Evolutionary conservation across 495 filamentous ascomycete genomes (phyloP).

Genomic region (Halenospora varia): DNA sequence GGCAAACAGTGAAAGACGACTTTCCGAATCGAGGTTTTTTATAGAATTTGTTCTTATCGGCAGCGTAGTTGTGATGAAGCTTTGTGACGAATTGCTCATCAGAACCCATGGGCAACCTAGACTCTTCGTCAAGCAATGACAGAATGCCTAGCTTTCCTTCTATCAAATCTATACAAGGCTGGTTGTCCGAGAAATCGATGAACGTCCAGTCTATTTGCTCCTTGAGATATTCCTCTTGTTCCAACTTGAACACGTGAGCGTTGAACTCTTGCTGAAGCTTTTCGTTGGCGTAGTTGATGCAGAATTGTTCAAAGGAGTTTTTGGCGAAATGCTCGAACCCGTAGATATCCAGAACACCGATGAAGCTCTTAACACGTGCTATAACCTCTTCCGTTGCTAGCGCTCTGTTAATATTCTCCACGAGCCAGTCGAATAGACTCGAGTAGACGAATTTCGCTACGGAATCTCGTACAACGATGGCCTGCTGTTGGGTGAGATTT

Average conservation of each 20-base stretch:
- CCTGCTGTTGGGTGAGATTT: constrained; percentile 90
- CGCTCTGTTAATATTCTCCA: constrained; percentile 88
- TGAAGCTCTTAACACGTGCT: constrained; percentile 82
- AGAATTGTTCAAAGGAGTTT: constrained; percentile 99
- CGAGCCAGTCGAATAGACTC: constrained; percentile 97
- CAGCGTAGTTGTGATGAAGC: constrained; percentile 89
- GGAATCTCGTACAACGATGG: constrained; percentile 91
- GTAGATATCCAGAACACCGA: constrained; percentile 99
- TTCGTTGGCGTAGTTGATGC: constrained; percentile 99
- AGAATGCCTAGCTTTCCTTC: constrained; percentile 94
- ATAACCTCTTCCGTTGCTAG: constrained; percentile 88
- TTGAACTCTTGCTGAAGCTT: constrained; percentile 99
- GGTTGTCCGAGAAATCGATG: constrained; percentile 99
- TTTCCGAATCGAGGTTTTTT: constrained; percentile 98
- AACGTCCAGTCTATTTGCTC: constrained; percentile 99
- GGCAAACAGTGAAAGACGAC: constrained; percentile 95
- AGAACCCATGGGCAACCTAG: constrained; percentile 90
- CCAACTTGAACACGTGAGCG: constrained; percentile 99
- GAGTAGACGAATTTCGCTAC: constrained; percentile 99
- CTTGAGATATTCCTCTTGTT: constrained; percentile 96
- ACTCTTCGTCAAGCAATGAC: constrained; percentile 93
- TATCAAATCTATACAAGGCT: constrained; percentile 99
- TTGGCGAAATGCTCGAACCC: constrained; percentile 99
- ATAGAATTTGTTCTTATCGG: constrained; percentile 93
- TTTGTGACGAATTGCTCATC: constrained; percentile 98